Evolutionary conservation across 176 grass and related monocot genomes (phyloP).

Genomic region (Thalia dealbata): DNA sequence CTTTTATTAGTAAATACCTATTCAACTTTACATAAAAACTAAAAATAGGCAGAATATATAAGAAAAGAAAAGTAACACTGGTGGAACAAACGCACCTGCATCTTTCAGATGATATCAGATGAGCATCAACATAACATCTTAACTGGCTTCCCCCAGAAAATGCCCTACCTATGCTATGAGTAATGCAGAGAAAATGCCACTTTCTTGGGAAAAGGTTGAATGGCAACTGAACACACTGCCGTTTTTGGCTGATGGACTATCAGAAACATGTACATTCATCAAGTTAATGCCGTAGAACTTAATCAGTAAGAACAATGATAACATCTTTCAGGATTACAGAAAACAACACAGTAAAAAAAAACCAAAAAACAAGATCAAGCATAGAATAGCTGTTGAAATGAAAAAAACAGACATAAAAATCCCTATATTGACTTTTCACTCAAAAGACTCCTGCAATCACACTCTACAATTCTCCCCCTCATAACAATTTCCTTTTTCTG

Average conservation of each 20-base stretch:
- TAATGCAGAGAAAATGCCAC: conserved; percentile 93
- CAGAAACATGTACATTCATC: conserved; percentile 2
- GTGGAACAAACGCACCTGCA: conserved; percentile 45
- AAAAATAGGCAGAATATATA: not conserved
- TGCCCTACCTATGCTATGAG: conserved; percentile 85
- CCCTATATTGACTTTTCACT: not conserved
- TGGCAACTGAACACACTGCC: conserved; percentile 69
- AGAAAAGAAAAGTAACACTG: not conserved
- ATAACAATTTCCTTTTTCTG: not conserved
- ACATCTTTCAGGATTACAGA: not conserved
- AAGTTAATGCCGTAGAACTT: not conserved
- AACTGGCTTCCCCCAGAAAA: conserved; percentile 90
- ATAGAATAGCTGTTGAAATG: not conserved
- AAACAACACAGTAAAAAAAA: not conserved
- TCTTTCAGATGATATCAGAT: conserved; percentile 77
- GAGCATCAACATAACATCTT: conserved; percentile 74
- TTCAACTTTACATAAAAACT: conserved; percentile 12
- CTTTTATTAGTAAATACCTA: conserved; percentile 15
- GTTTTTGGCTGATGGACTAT: conserved; percentile 86
- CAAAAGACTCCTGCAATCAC: not conserved
- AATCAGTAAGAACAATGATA: not conserved
- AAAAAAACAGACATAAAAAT: not conserved
- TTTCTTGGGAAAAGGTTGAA: conserved; percentile 61
- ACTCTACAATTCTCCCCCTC: not conserved
- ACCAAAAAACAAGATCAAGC: not conserved